A percentile compares a stretch with the other conserved stretches of the same genome.
phyloP scores from a whole-genome alignment of 139 green algal species.

The Tetraselmis striata region DNA sequence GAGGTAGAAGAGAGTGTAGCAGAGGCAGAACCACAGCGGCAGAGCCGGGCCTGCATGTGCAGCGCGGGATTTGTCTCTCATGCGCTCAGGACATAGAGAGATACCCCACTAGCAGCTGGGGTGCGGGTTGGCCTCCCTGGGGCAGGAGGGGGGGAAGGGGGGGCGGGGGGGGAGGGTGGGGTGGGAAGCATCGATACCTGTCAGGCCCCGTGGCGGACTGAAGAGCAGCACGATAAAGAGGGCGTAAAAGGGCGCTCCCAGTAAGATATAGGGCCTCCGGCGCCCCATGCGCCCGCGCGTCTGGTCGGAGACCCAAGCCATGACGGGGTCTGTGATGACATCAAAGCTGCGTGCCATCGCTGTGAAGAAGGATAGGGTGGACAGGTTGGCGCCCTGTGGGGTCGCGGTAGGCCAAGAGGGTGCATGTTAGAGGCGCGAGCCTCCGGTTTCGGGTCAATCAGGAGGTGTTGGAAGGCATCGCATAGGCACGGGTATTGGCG shows the following conservation, averaged over 20 bases:
- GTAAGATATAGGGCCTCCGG: constrained; percentile 18
- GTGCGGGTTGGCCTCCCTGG: neutral
- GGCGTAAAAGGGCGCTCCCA: constrained; percentile 21
- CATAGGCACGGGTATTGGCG: no score
- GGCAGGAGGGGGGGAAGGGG: neutral
- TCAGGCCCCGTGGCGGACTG: neutral
- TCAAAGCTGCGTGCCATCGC: constrained; percentile 25
- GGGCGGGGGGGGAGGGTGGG: no score
- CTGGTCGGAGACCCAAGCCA: constrained; percentile 23
- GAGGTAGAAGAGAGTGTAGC: constrained; percentile 31
- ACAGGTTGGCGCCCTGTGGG: constrained; percentile 18
- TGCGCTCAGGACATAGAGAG: no score
- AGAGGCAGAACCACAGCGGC: constrained; percentile 24
- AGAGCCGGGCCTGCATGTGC: neutral
- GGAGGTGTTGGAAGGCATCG: no score
- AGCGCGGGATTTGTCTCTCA: no score
- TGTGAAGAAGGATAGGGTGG: constrained; percentile 34
- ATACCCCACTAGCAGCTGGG: no score
- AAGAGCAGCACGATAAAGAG: constrained; percentile 15
- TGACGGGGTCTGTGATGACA: constrained; percentile 28
- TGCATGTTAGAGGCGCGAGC: no score
- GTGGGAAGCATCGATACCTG: no score
- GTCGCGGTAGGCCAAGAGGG: neutral
- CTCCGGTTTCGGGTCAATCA: no score
- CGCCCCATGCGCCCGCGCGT: constrained; percentile 14